Base-by-base conservation (phyloP, 495 filamentous ascomycete species). In the Neurospora terricola region DNA sequence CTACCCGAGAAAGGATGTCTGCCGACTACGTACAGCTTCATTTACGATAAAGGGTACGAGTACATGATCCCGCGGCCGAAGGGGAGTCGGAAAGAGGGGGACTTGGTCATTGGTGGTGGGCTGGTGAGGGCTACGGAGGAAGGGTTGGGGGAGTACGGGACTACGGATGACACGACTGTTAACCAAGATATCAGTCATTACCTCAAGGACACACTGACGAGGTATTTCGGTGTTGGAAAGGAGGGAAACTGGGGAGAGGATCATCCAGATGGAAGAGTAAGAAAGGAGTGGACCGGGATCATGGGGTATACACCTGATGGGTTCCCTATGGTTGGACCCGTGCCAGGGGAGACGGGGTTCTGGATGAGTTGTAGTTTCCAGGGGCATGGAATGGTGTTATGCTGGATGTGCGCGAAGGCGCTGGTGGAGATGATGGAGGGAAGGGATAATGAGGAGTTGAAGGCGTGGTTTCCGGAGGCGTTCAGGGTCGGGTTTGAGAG, bases 91-190 rank as follows among this genome's bases (percentile, higher is more conserved):
- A 82, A 82, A 18, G 84, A 78, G 14, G 87, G 88, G 5, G 90
- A 93, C 71, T 87, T 93, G n/a, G 80, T 92, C 42, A 92, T 93
- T 37, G 87, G 92, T 10, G 91, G 92, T 14, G 91, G 91, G 5
- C 81, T 91, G 5, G 87, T 83, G 0, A 82, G 84, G 62, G 82
- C 84, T 5, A 74, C 75, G 4, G 74, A 82, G 37, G 59, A 72
- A 38, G 89, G 88, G 10, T 73, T 85, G 75, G 77, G 79, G 23
- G 87, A 86, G 76, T 89, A 77, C 72, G 88, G 87, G 38, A 86
- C 79, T 30, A 88, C 81, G 54, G 88, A 88, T 80, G 91, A 93
- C 80, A 86, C 83, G n/a, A 81, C 75, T 70, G 75, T 84, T 70
- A 87, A 93, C 75, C 74, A 80, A 21, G 78, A 80, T 4, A 87